phyloP scores from a whole-genome alignment of 495 filamentous ascomycete species.

The Tetracladium setigerum region DNA sequence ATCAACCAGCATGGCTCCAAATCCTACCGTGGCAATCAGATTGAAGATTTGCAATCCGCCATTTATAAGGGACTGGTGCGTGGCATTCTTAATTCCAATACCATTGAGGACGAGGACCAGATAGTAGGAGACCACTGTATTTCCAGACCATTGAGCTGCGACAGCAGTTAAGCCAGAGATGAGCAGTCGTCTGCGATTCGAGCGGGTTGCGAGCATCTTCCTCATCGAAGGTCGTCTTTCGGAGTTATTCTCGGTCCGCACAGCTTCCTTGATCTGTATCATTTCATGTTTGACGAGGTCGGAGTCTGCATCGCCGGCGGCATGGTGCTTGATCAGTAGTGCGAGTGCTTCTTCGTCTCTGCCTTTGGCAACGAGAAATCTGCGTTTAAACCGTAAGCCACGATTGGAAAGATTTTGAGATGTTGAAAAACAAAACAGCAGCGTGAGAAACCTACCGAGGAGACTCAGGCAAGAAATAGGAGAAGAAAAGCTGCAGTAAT shows the following conservation, averaged over 20 bases:
- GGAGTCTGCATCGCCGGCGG: slow-evolving; percentile 7
- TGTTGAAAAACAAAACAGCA: slow-evolving; percentile 2
- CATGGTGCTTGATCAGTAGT: slow-evolving; percentile 17
- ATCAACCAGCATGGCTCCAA: slow-evolving; percentile 41
- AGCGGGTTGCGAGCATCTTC: slow-evolving; percentile 54
- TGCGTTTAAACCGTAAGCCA: too few species aligned
- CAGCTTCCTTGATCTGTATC: slow-evolving; percentile 9
- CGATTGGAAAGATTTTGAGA: background rate
- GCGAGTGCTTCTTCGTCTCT: slow-evolving; percentile 13
- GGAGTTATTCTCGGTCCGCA: background rate
- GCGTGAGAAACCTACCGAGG: slow-evolving; percentile 7
- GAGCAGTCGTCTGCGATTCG: slow-evolving; percentile 5
- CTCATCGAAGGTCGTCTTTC: slow-evolving; percentile 22
- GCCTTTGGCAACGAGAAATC: slow-evolving; percentile 9
- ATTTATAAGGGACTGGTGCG: slow-evolving; percentile 29
- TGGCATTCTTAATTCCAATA: slow-evolving; percentile 40
- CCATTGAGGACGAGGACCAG: slow-evolving; percentile 17
- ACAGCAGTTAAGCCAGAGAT: slow-evolving; percentile 24
- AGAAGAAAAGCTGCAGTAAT: slow-evolving; percentile 27
- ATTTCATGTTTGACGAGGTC: slow-evolving; percentile 14
- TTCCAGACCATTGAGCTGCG: slow-evolving; percentile 30
- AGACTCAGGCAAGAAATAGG: slow-evolving; percentile 32
- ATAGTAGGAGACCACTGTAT: slow-evolving; percentile 31
- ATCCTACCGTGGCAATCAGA: slow-evolving; percentile 33
- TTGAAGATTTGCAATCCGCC: slow-evolving; percentile 34